These are phyloP conservation scores for Dothideomycetidae sp. DNA, from an alignment of 2,329 filamentous ascomycete genomes.

Conservation along the genomic window DNA sequence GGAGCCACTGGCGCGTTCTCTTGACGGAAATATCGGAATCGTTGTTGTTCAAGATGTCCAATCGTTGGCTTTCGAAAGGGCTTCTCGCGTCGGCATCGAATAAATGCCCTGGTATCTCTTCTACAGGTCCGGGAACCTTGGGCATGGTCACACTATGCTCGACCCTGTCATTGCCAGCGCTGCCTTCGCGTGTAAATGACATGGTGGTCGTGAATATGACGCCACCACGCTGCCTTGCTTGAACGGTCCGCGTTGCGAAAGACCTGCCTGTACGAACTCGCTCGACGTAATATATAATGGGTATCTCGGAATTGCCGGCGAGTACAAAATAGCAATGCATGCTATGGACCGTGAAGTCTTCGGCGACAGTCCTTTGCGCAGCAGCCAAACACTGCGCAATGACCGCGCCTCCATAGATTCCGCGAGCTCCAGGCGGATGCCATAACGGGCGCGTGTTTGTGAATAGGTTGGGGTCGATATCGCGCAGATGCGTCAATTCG, in stretches of 20 bases:
- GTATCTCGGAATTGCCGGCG: constrained; percentile 69
- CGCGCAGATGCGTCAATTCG: constrained; percentile 65
- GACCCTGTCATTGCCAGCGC: constrained; percentile 42
- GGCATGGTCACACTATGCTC: constrained; percentile 49
- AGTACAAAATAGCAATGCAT: constrained; percentile 99
- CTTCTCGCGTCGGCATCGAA: constrained; percentile 21
- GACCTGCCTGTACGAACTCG: constrained; percentile 78
- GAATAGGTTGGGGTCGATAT: constrained; percentile 74
- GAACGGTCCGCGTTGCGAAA: constrained; percentile 88
- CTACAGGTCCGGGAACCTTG: constrained; percentile 31
- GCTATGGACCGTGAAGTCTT: constrained; percentile 72
- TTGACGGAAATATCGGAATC: constrained; percentile 47
- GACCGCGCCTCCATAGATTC: constrained; percentile 84
- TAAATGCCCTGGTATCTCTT: constrained; percentile 20
- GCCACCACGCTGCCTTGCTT: constrained; percentile 73
- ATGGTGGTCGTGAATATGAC: constrained; percentile 94
- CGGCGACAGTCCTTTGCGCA: constrained; percentile 72
- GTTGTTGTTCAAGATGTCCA: constrained; percentile 42
- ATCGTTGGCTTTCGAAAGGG: constrained; percentile 45
- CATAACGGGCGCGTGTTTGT: constrained; percentile 85
- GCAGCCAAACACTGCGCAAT: constrained; percentile 85
- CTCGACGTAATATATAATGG: constrained; percentile 91
- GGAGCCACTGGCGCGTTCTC: constrained; percentile 54
- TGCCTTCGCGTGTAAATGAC: constrained; percentile 62
- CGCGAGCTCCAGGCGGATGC: constrained; percentile 82